A percentile compares a stretch with the other conserved stretches of the same genome.
phyloP scores from a whole-genome alignment of 768 basidiomycete species.

The Pholiota microspora region DNA sequence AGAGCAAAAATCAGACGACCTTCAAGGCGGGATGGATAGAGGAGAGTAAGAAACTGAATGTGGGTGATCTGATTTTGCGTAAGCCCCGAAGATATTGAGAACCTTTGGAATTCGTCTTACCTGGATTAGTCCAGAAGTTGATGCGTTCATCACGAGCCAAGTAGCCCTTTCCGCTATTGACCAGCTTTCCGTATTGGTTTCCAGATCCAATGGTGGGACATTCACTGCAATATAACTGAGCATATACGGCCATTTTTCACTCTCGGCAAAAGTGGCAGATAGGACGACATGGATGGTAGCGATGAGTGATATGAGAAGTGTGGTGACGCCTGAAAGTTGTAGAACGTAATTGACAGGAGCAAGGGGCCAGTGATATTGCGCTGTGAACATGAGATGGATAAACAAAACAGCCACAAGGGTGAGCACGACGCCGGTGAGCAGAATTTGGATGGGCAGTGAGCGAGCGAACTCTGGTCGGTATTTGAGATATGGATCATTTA shows the following conservation, averaged over 20 bases:
- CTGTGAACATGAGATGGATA: constrained; percentile 92
- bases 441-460: constrained; percentile 88
- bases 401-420: constrained; percentile 84
- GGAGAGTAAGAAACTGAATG: constrained; percentile 93
- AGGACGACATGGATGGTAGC: constrained; percentile 80
- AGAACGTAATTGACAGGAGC: constrained; percentile 90
- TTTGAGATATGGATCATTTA: constrained; percentile 68
- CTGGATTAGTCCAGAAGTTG: constrained; percentile 82
- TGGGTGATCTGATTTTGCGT: constrained; percentile 73
- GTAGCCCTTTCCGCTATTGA: constrained; percentile 57
- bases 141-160: constrained; percentile 88
- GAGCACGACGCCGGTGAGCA: constrained; percentile 80
- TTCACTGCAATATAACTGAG: constrained; percentile 85
- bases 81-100: background rate
- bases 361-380: constrained; percentile 94
- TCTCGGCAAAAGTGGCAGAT: constrained; percentile 53
- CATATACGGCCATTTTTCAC: constrained; percentile 91
- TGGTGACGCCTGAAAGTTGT: constrained; percentile 80
- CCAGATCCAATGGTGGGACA: constrained; percentile 55
- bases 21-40: constrained; percentile 91
- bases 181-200: constrained; percentile 48
- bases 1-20: constrained; percentile 81
- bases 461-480: constrained; percentile 81
- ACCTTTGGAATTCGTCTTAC: constrained; percentile 44
- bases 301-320: constrained; percentile 73